Conservation (phyloP, 345 rosid species). For the Acer saccharum region DNA sequence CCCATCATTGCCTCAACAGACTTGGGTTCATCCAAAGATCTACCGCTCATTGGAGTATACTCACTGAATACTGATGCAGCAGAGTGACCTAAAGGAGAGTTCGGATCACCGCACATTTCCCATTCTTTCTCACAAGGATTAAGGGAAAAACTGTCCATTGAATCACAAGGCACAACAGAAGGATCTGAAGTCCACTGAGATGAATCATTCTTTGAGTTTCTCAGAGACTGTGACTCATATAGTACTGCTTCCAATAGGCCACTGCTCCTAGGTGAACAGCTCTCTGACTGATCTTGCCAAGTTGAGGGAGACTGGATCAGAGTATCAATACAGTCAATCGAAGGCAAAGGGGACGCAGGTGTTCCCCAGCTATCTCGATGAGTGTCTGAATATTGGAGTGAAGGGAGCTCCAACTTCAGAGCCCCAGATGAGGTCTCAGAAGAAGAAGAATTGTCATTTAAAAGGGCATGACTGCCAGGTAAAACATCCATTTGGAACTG, state of each 20-base stretch:
- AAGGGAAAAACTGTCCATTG: conserved; percentile 45
- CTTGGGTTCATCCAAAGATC: conserved; percentile 63
- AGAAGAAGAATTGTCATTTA: conserved; percentile 85
- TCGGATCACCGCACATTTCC: conserved; percentile 56
- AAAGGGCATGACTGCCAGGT: conserved; percentile 69
- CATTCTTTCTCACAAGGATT: conserved; percentile 55
- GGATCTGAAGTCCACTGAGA: conserved; percentile 65
- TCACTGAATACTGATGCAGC: conserved; percentile 61
- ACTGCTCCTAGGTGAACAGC: conserved; percentile 68
- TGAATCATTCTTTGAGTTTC: conserved; percentile 64
- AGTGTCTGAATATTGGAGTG: conserved; percentile 95
- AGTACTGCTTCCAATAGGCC: conserved; percentile 93
- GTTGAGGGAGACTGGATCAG: conserved; percentile 81
- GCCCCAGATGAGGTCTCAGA: conserved; percentile 74
- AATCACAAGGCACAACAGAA: conserved; percentile 50
- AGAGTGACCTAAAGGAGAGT: conserved; percentile 64
- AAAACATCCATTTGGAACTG: background rate
- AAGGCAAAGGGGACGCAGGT: conserved; percentile 58
- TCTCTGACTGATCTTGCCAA: conserved; percentile 43
- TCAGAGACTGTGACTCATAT: conserved; percentile 66
- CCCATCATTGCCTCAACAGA: conserved; percentile 23
- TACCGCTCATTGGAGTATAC: conserved; percentile 53
- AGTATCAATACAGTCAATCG: conserved; percentile 71
- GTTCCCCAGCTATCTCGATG: conserved; percentile 75
- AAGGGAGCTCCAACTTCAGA: conserved; percentile 99